Evolutionary conservation across 2,329 filamentous ascomycete genomes (phyloP), one percentile per base, ranked within the genome.

Genomic region (Incumbomyces delicatus): DNA sequence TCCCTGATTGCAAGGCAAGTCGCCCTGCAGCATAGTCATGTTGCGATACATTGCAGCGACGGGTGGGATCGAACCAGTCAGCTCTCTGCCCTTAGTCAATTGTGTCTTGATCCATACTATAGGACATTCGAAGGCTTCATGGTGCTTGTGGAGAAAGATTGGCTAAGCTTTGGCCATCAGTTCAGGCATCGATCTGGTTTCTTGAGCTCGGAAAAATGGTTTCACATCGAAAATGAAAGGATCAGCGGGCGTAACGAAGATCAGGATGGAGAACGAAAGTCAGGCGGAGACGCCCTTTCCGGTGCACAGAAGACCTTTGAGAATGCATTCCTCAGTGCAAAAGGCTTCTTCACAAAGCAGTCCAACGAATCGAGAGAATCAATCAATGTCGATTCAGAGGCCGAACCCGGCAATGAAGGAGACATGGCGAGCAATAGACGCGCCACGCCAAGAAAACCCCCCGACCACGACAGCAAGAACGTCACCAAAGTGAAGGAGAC

Each of bases 11-110:
- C 89, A 27, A 77, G 85, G 29, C 87, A 92, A 58, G 82, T 98
- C 30, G 92, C 88, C 27, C 81, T 96, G 48, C 85, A 87, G 54
- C 90, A 95, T 60, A 95, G 89, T 1, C 88, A 98, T 62, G 90
- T 94, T 10, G 71, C 98, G 38, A 95, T 98, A 41, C 92, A 98
- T 66, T 98, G 92, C 66, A 96, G 92, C 2, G 92, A 98, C 65
- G 92, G 92, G 3, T 98, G 92, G 92, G 92, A 98, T 66, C 83
- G 92, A 42, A 98, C 92, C 6, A 90, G 88, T 59, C 92, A 98
- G 67, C 75, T 98, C 43, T 94, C 89, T 59, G 88, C 89, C 3
- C 69, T 98, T 47, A 83, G 88, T 47, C 89, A 98, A 66, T 75
- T 98, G 33, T 90, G 95, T 71, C 76, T 98, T 7, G 92, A 98